These are phyloP conservation scores for Themeda triandra DNA, from an alignment of 176 grass and related monocot genomes.

Conservation along the genomic window DNA sequence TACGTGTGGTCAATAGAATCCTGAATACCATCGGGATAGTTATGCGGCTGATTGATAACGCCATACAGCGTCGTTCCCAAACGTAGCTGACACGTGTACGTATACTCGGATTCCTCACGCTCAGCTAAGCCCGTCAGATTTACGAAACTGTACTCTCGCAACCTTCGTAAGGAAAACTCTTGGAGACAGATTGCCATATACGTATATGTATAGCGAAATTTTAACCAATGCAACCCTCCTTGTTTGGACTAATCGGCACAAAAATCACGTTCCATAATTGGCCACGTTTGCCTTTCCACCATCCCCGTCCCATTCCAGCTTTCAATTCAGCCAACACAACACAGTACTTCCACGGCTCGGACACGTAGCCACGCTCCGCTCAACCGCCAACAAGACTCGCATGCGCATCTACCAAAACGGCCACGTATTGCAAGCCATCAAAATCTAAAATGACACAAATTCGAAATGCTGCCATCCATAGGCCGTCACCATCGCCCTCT, in stretches of 20 bases:
- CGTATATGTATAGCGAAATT: not conserved
- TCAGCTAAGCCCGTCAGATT: not conserved
- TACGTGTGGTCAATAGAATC: not conserved
- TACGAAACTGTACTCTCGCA: not conserved
- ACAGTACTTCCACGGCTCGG: not conserved
- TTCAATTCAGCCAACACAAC: not conserved
- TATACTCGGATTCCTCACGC: not conserved
- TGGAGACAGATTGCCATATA: not conserved
- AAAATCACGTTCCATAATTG: not conserved
- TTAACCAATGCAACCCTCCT: not conserved
- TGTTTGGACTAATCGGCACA: not conserved
- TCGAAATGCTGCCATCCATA: too few relatives aligned
- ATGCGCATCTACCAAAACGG: not conserved
- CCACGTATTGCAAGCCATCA: not conserved
- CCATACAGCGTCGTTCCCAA: not conserved
- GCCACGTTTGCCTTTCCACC: not conserved
- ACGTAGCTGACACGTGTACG: not conserved
- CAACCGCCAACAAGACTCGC: slow-evolving; percentile 19
- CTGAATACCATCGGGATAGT: too few relatives aligned
- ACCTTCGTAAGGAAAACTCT: not conserved
- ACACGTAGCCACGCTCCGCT: not conserved
- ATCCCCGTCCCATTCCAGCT: not conserved
- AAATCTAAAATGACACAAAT: not conserved
- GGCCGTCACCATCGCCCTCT: not conserved
- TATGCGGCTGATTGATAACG: not conserved